Conservation (phyloP, 2,329 filamentous ascomycete species). For the Exophiala alcalophila region DNA sequence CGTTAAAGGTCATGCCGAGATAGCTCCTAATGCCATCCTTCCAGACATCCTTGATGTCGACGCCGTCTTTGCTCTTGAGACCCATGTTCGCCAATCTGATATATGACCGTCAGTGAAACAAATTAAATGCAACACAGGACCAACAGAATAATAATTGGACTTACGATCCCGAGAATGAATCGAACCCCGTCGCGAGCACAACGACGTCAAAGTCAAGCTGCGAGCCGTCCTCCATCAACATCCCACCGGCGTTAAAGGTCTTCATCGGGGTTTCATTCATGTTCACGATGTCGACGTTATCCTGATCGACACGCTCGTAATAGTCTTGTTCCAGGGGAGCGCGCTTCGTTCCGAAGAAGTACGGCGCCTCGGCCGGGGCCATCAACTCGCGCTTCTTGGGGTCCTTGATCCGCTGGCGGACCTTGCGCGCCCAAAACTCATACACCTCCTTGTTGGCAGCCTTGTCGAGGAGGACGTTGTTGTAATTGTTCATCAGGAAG, state of each 20-base stretch:
- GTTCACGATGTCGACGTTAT: constrained; percentile 49
- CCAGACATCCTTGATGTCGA: constrained; percentile 39
- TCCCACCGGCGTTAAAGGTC: constrained; percentile 20
- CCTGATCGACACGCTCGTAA: constrained; percentile 49
- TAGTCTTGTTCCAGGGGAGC: constrained; percentile 50
- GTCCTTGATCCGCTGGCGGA: constrained; percentile 51
- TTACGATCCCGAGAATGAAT: constrained; percentile 39
- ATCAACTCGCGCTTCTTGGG: constrained; percentile 51
- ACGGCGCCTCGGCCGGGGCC: constrained; percentile 52
- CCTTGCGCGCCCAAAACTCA: constrained; percentile 56
- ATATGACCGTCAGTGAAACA: not conserved
- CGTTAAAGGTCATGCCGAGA: constrained; percentile 43
- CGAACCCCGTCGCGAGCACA: constrained; percentile 47
- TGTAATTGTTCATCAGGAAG: constrained; percentile 52
- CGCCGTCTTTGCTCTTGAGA: constrained; percentile 36
- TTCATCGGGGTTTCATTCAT: constrained; percentile 39
- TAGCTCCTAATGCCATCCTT: constrained; percentile 39
- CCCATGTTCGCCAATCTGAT: constrained; percentile 40
- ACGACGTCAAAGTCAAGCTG: constrained; percentile 40
- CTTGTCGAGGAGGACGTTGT: constrained; percentile 47
- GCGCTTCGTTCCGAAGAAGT: constrained; percentile 57
- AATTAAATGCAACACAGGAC: no score
- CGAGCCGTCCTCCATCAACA: constrained; percentile 21
- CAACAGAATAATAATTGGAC: no score
- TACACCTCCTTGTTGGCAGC: constrained; percentile 55